These are phyloP conservation scores for Eimeria acervulina DNA, from an alignment of 169 alveolate genomes.

Conservation along the genomic window DNA sequence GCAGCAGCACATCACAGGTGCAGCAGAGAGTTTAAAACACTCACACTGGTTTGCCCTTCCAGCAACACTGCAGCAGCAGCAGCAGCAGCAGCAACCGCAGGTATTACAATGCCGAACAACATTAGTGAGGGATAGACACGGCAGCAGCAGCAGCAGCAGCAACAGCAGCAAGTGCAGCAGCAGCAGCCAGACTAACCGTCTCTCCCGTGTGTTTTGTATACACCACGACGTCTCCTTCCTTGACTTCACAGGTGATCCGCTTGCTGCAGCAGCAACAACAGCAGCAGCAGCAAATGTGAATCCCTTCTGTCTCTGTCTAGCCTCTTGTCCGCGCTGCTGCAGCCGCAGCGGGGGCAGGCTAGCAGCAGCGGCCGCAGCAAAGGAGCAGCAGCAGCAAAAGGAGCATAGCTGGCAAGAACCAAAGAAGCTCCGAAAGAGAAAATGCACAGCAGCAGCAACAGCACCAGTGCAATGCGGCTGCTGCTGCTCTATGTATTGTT, in stretches of 20 bases:
- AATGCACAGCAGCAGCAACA: no score
- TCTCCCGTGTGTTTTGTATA: conserved; percentile 17
- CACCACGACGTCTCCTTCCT: conserved; percentile 31
- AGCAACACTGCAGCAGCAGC: no score
- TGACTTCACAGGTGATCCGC: conserved; percentile 18
- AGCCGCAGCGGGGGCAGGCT: not conserved
- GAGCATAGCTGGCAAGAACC: not conserved
- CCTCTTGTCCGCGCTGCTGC: no score
- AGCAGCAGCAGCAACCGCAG: conserved; percentile 5
- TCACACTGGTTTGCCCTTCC: no score
- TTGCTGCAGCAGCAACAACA: conserved; percentile 51
- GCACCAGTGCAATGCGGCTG: not conserved
- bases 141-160: conserved; percentile 51
- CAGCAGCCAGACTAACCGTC: conserved; percentile 11
- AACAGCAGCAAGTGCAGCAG: conserved; percentile 6
- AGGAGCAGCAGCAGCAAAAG: not conserved
- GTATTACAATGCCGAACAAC: not conserved
- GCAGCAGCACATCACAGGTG: not conserved
- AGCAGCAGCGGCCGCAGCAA: not conserved
- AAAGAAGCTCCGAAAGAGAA: not conserved
- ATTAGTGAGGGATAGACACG: not conserved
- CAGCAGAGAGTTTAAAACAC: not conserved
- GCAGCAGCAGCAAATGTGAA: no score
- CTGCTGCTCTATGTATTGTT: not conserved
- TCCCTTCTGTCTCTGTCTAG: no score